Conservation (phyloP, 2,329 filamentous ascomycete genomes). For the Colletotrichum liriopes region DNA sequence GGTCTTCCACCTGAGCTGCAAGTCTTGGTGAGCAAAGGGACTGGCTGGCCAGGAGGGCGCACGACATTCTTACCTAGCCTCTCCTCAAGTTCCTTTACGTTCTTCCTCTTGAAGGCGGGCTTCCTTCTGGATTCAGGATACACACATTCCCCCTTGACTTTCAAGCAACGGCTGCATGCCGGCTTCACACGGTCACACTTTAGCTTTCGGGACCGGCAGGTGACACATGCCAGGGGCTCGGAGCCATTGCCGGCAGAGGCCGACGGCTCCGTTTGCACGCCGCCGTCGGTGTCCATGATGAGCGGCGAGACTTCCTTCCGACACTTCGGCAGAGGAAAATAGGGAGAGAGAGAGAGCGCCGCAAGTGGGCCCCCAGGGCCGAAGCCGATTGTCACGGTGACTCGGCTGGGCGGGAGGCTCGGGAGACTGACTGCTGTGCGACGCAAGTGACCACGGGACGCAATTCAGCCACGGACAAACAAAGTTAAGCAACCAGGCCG, state of each 20-base stretch:
- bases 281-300: slow-evolving; percentile 44
- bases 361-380: slow-evolving; percentile 33
- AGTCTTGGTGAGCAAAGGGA: slow-evolving; percentile 28
- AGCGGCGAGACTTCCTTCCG: slow-evolving; percentile 24
- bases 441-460: slow-evolving; percentile 13
- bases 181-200: slow-evolving; percentile 88
- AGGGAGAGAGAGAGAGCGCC: background rate
- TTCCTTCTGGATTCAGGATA: slow-evolving; percentile 94
- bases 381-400: slow-evolving; percentile 17
- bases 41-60: background rate
- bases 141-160: slow-evolving; percentile 82
- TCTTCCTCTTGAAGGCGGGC: slow-evolving; percentile 88
- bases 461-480: background rate
- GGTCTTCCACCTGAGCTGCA: slow-evolving; percentile 84
- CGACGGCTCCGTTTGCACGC: slow-evolving; percentile 34
- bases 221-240: slow-evolving; percentile 81
- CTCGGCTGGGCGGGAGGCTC: slow-evolving; percentile 7
- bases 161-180: slow-evolving; percentile 84
- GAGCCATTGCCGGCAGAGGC: slow-evolving; percentile 29
- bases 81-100: slow-evolving; percentile 92
- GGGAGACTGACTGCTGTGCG: slow-evolving; percentile 6
- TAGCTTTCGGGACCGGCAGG: slow-evolving; percentile 87
- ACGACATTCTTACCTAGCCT: slow-evolving; percentile 76
- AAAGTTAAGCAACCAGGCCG: background rate
- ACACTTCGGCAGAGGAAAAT: background rate